phyloP scores from a whole-genome alignment of 257 asterid species.

The Lycium barbarum region DNA sequence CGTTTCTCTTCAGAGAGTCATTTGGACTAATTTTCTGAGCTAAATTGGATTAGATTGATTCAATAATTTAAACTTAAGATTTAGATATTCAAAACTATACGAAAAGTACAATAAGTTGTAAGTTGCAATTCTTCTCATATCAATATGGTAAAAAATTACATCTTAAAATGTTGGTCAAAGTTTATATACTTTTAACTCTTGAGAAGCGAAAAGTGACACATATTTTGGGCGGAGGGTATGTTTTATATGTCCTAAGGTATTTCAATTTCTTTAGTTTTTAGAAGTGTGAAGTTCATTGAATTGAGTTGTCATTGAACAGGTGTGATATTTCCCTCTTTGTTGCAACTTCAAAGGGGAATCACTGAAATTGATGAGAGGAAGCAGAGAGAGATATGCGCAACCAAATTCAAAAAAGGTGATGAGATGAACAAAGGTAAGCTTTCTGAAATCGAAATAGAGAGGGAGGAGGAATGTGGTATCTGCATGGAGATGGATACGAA shows the following conservation, averaged over 20 bases:
- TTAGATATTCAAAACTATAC: too few species aligned
- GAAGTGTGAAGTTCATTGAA: background rate
- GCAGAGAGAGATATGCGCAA: slow-evolving; percentile 70
- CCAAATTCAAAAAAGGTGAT: slow-evolving; percentile 60
- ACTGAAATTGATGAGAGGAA: slow-evolving; percentile 83
- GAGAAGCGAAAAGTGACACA: too few species aligned
- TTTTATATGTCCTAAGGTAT: background rate
- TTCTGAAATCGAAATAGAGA: slow-evolving; percentile 82
- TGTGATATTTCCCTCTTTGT: slow-evolving; percentile 85
- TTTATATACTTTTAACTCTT: too few species aligned
- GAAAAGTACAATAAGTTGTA: too few species aligned
- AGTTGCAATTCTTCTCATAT: too few species aligned
- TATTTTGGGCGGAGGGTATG: too few species aligned
- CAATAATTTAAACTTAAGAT: too few species aligned
- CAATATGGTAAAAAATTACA: too few species aligned
- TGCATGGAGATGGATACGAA: slow-evolving; percentile 86
- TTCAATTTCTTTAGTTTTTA: background rate
- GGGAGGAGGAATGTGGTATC: slow-evolving; percentile 96
- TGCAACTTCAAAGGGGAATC: slow-evolving; percentile 83
- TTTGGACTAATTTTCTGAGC: too few species aligned
- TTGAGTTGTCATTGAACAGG: slow-evolving; percentile 50
- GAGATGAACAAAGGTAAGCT: slow-evolving; percentile 74
- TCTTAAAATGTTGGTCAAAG: too few species aligned
- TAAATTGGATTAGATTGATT: too few species aligned
- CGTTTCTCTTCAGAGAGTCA: too few species aligned